Conservation (phyloP, 2,329 filamentous ascomycete genomes). For the Aspergillus sp. region DNA sequence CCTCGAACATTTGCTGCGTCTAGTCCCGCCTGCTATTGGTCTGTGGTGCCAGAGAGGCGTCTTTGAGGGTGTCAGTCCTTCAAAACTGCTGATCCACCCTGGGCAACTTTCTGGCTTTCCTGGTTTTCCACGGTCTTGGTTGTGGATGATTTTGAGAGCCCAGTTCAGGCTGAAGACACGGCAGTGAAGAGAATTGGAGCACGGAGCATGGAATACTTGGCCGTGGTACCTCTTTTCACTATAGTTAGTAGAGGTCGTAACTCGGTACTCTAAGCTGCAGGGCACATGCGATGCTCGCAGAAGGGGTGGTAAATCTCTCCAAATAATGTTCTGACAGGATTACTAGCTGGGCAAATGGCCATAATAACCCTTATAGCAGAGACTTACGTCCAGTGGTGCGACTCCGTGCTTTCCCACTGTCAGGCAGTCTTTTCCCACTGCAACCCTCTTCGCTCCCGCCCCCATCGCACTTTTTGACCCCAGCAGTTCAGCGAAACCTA, state of each 20-base stretch:
- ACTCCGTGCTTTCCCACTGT: constrained; percentile 5
- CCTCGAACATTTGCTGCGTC: constrained; percentile 19
- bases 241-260: no score
- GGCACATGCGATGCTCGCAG: background rate
- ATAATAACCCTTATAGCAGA: background rate
- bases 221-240: no score
- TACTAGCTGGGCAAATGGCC: background rate
- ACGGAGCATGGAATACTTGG: no score
- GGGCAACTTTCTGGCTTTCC: no score
- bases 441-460: constrained; percentile 3
- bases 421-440: constrained; percentile 8
- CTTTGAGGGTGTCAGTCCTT: constrained; percentile 12
- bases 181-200: no score
- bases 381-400: constrained; percentile 3
- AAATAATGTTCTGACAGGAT: background rate
- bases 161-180: background rate
- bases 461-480: constrained; percentile 4
- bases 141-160: background rate
- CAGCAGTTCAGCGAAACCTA: background rate
- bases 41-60: constrained; percentile 13
- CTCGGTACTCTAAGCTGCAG: no score
- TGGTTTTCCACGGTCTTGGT: no score
- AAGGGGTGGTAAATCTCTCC: background rate
- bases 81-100: background rate
- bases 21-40: constrained; percentile 15